Conservation (phyloP, 1,284 basidiomycete species). For the Pisolithus thermaeus region DNA sequence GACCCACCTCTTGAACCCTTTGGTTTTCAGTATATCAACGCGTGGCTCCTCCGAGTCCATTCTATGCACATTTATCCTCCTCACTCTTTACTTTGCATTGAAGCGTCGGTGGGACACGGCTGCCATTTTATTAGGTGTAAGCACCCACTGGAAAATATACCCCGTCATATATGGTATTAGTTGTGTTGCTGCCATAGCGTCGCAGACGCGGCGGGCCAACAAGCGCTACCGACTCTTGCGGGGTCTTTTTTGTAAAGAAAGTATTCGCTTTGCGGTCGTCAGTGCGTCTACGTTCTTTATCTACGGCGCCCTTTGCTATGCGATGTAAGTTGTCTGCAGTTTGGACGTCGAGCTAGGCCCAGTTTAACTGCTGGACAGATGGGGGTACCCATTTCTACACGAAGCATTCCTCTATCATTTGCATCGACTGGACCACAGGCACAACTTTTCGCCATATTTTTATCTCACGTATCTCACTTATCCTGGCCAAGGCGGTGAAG, state of each 20-base stretch:
- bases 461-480: constrained; percentile 87
- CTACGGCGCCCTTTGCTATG: constrained; percentile 66
- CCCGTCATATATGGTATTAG: constrained; percentile 86
- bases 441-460: constrained; percentile 98
- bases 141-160: constrained; percentile 94
- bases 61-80: constrained; percentile 76
- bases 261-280: constrained; percentile 63
- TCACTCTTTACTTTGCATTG: constrained; percentile 60
- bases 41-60: constrained; percentile 93
- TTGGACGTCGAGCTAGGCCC: constrained; percentile 6
- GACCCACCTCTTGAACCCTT: constrained; percentile 82
- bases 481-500: constrained; percentile 31
- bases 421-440: constrained; percentile 87
- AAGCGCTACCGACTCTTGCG: constrained; percentile 29
- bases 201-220: constrained; percentile 14
- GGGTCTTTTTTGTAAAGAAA: constrained; percentile 48
- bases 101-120: constrained; percentile 52
- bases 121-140: constrained; percentile 70
- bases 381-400: constrained; percentile 89
- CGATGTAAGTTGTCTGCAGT: constrained; percentile 52
- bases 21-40: constrained; percentile 95
- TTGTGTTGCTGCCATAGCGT: constrained; percentile 63
- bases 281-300: constrained; percentile 66
- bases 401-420: constrained; percentile 95
- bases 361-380: constrained; percentile 45